A percentile compares a stretch with the other conserved stretches of the same genome.
Conservation (phyloP, 441 rosid genomes). For the Adansonia grandidieri region DNA sequence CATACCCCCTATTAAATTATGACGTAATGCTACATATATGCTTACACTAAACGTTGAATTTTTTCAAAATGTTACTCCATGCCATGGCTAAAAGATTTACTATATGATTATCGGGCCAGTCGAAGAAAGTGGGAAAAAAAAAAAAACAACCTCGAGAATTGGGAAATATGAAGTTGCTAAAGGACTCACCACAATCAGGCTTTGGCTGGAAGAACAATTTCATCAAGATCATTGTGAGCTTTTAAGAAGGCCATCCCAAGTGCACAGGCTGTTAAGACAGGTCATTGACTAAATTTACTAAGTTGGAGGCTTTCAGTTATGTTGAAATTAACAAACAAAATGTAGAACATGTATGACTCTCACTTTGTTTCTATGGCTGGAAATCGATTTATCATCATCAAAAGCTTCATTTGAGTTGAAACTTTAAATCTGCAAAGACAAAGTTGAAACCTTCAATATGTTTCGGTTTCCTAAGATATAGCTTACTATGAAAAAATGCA, state of each 20-base stretch:
- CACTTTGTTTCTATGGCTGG: constrained; percentile 13
- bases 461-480: not conserved
- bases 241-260: constrained; percentile 14
- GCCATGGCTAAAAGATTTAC: not conserved
- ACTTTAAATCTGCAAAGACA: constrained; percentile 6
- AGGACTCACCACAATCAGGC: not conserved
- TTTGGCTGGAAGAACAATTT: constrained; percentile 1
- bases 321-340: constrained; percentile 13
- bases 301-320: not conserved
- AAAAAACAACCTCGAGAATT: constrained; percentile 1
- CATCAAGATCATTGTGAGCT: constrained; percentile 11
- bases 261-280: not conserved
- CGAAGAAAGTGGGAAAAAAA: not conserved
- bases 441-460: not conserved
- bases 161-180: not conserved
- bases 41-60: not conserved
- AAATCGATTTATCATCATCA: not conserved
- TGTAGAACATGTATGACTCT: not conserved
- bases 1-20: constrained; percentile 14
- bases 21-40: constrained; percentile 17
- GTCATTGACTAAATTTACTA: not conserved
- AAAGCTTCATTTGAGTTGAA: constrained; percentile 10
- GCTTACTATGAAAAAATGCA: not conserved
- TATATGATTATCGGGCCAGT: constrained; percentile 17
- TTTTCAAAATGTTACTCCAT: not conserved